These are phyloP conservation scores for Penicillium maclennaniae DNA, from an alignment of 495 filamentous ascomycete genomes.

Conservation along the genomic window DNA sequence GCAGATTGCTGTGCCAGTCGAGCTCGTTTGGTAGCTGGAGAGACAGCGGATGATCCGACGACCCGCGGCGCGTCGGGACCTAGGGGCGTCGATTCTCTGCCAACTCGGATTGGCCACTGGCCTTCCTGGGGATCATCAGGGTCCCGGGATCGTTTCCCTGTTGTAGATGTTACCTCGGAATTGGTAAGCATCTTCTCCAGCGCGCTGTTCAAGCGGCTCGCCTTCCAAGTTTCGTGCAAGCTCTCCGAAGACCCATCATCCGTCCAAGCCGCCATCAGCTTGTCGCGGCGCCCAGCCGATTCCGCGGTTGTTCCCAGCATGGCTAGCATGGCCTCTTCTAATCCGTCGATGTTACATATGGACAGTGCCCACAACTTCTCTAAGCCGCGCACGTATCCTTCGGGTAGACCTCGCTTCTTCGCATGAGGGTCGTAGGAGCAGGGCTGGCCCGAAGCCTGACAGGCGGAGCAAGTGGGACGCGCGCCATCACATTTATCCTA, in stretches of 20 bases:
- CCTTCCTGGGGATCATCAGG: conserved; percentile 21
- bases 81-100: conserved; percentile 28
- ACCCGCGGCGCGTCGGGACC: conserved; percentile 31
- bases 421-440: conserved; percentile 68
- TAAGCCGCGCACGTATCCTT: conserved; percentile 45
- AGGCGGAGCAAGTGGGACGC: conserved; percentile 62
- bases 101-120: conserved; percentile 39
- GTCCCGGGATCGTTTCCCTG: conserved; percentile 39
- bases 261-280: conserved; percentile 44
- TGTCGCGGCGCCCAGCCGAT: conserved; percentile 29
- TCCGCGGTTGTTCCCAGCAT: conserved; percentile 40
- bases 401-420: conserved; percentile 61
- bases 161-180: conserved; percentile 18
- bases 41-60: conserved; percentile 21
- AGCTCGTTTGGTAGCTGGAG: conserved; percentile 30
- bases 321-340: conserved; percentile 46
- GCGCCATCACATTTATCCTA: conserved; percentile 65
- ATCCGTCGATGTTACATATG: conserved; percentile 46
- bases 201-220: conserved; percentile 48
- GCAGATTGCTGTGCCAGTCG: conserved; percentile 23
- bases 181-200: conserved; percentile 54
- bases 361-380: conserved; percentile 47
- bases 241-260: conserved; percentile 49
- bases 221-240: conserved; percentile 56
- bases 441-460: conserved; percentile 52